phyloP scores from a whole-genome alignment of 2,329 filamentous ascomycete species.

The Celoporthe dispersa region DNA sequence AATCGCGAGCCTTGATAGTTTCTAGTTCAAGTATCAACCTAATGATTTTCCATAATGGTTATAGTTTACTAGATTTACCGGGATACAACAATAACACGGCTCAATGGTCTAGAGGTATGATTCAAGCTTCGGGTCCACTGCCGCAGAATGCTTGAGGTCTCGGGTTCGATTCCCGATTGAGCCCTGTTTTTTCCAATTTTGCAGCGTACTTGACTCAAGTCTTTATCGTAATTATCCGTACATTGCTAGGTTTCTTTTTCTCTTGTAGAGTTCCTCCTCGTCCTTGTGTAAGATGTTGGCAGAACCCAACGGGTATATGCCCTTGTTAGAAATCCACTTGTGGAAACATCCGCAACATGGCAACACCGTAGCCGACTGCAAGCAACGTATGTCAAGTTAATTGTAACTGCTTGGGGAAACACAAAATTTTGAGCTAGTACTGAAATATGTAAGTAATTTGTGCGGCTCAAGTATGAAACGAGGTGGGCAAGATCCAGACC shows the following conservation, averaged over 20 bases:
- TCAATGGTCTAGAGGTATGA: slow-evolving; percentile 28
- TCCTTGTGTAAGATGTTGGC: not conserved
- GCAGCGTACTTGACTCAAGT: no score
- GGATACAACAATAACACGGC: slow-evolving; percentile 3
- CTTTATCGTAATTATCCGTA: no score
- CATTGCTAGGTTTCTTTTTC: not conserved
- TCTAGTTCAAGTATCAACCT: no score
- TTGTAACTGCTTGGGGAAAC: no score
- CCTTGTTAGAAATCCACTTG: not conserved
- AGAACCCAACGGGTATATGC: not conserved
- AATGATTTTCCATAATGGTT: no score
- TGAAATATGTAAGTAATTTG: not conserved
- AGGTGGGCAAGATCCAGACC: not conserved
- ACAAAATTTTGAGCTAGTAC: not conserved
- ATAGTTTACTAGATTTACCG: not conserved
- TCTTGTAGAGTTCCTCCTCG: no score
- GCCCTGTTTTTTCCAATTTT: not conserved
- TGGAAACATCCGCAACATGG: not conserved
- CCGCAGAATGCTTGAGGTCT: not conserved
- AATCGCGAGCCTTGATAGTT: not conserved
- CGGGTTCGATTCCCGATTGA: slow-evolving; percentile 1
- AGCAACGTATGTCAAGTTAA: not conserved
- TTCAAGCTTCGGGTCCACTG: slow-evolving; percentile 24
- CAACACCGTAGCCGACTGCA: no score
- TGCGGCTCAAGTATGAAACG: not conserved